Evolutionary conservation across 2,329 filamentous ascomycete species (phyloP).

Genomic region (Penicillium vulpinum): DNA sequence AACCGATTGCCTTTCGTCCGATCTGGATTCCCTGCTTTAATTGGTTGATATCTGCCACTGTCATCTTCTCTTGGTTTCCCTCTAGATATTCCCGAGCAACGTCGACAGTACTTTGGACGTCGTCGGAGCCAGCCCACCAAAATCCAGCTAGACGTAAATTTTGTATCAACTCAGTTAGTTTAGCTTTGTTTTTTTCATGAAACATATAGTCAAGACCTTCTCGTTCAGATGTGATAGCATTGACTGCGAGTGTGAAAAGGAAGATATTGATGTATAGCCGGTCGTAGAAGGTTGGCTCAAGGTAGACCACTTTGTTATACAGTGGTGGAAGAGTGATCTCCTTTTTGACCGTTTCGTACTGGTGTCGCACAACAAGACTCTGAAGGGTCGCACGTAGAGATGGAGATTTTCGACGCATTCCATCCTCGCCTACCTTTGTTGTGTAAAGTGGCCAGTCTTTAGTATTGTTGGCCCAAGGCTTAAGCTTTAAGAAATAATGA

Average conservation of each 20-base stretch:
- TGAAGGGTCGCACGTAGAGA: slow-evolving; percentile 69
- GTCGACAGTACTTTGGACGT: slow-evolving; percentile 65
- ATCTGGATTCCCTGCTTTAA: slow-evolving; percentile 66
- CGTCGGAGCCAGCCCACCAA: slow-evolving; percentile 76
- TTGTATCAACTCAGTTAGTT: slow-evolving; percentile 65
- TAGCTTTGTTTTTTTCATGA: slow-evolving; percentile 58
- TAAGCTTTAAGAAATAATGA: slow-evolving; percentile 69
- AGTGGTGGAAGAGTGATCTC: slow-evolving; percentile 69
- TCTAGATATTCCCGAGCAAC: slow-evolving; percentile 67
- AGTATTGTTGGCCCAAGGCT: slow-evolving; percentile 74
- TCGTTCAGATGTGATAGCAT: slow-evolving; percentile 83
- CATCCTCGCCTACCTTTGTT: slow-evolving; percentile 59
- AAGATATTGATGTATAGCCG: slow-evolving; percentile 82
- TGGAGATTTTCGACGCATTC: slow-evolving; percentile 45
- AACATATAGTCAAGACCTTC: slow-evolving; percentile 87
- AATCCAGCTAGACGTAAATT: slow-evolving; percentile 84
- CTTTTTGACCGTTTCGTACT: slow-evolving; percentile 65
- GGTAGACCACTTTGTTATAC: slow-evolving; percentile 67
- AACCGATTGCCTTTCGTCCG: slow-evolving; percentile 61
- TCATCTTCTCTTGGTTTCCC: slow-evolving; percentile 61
- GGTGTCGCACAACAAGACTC: slow-evolving; percentile 78
- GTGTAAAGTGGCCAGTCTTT: slow-evolving; percentile 74
- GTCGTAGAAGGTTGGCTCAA: slow-evolving; percentile 83
- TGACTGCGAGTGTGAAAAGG: slow-evolving; percentile 78
- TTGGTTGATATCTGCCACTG: slow-evolving; percentile 59